These are phyloP conservation scores for Tephrocybe sp. DNA, from an alignment of 768 basidiomycete species.

Conservation along the genomic window DNA sequence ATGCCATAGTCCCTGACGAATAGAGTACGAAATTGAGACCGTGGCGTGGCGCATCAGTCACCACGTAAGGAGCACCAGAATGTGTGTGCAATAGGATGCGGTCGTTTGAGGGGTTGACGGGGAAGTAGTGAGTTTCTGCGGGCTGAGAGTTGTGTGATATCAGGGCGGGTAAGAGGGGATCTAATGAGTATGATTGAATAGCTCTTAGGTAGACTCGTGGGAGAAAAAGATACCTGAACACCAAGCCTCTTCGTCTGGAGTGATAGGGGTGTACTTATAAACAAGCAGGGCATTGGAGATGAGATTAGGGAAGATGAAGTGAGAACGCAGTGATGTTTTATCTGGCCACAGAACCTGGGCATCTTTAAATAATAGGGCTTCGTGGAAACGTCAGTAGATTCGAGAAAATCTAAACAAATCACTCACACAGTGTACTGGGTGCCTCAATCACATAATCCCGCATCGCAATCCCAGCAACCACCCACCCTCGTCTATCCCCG, in stretches of 20 bases:
- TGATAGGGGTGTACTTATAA: slow-evolving; percentile 51
- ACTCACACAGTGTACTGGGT: slow-evolving; percentile 46
- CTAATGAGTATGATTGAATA: slow-evolving; percentile 33
- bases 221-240: slow-evolving; percentile 32
- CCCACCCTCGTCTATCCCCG: slow-evolving; percentile 59
- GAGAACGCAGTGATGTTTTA: slow-evolving; percentile 35
- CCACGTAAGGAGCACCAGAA: slow-evolving; percentile 66
- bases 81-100: slow-evolving; percentile 68
- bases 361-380: slow-evolving; percentile 41
- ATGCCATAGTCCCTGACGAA: slow-evolving; percentile 50
- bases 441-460: slow-evolving; percentile 30
- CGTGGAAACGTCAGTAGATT: no score
- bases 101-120: slow-evolving; percentile 38
- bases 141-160: slow-evolving; percentile 59
- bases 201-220: background rate
- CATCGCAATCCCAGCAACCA: slow-evolving; percentile 52
- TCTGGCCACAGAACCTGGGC: slow-evolving; percentile 34
- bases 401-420: no score
- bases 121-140: slow-evolving; percentile 69
- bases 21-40: slow-evolving; percentile 61
- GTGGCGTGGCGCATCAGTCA: slow-evolving; percentile 24
- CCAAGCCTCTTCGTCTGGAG: slow-evolving; percentile 15
- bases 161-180: slow-evolving; percentile 60
- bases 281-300: slow-evolving; percentile 63
- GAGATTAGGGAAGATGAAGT: slow-evolving; percentile 53